phyloP scores from a whole-genome alignment of 2,329 filamentous ascomycete species.

The Fusarium veterinarium region DNA sequence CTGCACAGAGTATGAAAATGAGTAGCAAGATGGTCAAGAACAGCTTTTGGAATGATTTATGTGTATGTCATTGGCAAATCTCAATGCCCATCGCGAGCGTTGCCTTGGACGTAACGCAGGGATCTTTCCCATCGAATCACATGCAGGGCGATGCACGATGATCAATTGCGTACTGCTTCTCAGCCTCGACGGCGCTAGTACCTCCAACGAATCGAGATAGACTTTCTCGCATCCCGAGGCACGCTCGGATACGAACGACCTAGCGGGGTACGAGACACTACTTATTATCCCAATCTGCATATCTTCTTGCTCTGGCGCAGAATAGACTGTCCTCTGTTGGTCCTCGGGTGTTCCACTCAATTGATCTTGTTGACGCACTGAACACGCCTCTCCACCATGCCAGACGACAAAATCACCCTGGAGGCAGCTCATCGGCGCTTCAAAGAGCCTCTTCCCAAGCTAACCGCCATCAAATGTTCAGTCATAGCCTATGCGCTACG shows the following conservation, averaged over 20 bases:
- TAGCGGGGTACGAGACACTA: neutral
- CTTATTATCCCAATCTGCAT: neutral
- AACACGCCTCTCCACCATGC: neutral
- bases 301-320: too few species aligned
- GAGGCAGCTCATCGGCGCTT: constrained; percentile 3
- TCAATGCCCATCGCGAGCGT: neutral
- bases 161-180: neutral
- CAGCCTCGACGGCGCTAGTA: neutral
- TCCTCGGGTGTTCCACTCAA: neutral
- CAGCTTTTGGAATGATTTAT: too few species aligned
- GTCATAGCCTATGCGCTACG: neutral
- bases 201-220: neutral
- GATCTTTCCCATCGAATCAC: neutral
- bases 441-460: neutral
- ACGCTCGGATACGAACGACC: neutral
- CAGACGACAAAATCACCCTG: neutral
- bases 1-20: too few species aligned
- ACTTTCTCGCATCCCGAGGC: neutral
- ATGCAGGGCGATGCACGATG: neutral
- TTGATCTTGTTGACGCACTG: neutral
- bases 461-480: neutral
- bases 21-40: too few species aligned
- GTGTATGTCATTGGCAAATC: too few species aligned
- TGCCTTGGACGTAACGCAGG: neutral
- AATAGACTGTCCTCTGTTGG: neutral